A percentile compares a stretch with the other conserved stretches of the same genome.
These are phyloP conservation scores for Colletotrichum simmondsii DNA, from an alignment of 2,329 filamentous ascomycete genomes.

Conservation along the genomic window DNA sequence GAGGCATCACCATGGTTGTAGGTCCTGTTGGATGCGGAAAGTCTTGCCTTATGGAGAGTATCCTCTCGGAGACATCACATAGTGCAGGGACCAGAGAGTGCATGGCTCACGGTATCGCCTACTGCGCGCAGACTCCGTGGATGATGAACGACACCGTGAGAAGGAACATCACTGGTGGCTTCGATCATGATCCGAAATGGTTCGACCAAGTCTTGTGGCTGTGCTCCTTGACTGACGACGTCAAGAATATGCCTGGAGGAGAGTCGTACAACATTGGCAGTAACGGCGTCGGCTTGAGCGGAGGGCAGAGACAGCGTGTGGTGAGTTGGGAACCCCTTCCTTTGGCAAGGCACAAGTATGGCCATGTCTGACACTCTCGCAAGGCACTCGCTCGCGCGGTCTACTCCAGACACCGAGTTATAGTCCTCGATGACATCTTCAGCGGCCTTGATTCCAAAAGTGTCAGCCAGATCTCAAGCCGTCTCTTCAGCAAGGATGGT, in stretches of 20 bases:
- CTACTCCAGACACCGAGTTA: not conserved
- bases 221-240: constrained; percentile 11
- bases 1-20: constrained; percentile 10
- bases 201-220: constrained; percentile 7
- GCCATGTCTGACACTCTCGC: not conserved
- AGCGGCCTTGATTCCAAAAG: constrained; percentile 9
- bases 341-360: too few relatives aligned
- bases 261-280: constrained; percentile 15
- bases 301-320: constrained; percentile 21
- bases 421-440: constrained; percentile 15
- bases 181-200: constrained; percentile 6
- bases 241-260: not conserved
- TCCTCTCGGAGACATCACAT: constrained; percentile 14
- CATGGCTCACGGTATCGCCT: not conserved
- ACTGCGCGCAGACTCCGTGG: constrained; percentile 25
- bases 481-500: not conserved
- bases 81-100: not conserved
- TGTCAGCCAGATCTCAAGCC: not conserved
- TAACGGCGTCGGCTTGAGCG: constrained; percentile 10
- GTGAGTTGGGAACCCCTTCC: not conserved
- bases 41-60: constrained; percentile 5
- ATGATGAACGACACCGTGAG: constrained; percentile 18
- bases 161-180: constrained; percentile 12
- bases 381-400: constrained; percentile 8
- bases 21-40: constrained; percentile 25